Percentiles rank a stretch among this genome's conserved stretches.
Conservation (phyloP, 805 yeast species). For the Metschnikowia similis region DNA sequence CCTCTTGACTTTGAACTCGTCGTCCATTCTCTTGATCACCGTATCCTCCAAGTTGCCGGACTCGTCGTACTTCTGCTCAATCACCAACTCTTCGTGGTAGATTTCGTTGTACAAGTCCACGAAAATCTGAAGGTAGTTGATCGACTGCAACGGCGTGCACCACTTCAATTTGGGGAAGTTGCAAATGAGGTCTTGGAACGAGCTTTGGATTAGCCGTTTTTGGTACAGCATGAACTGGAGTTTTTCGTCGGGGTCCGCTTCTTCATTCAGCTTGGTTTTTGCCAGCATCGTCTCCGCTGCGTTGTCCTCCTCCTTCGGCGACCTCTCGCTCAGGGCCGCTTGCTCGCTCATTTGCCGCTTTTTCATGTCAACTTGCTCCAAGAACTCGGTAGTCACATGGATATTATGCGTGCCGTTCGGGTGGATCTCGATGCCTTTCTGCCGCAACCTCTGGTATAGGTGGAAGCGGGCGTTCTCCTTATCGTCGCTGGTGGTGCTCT, state of each 20-base stretch:
- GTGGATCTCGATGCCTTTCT: constrained; percentile 1
- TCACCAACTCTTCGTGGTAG: constrained; percentile 11
- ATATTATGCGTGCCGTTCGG: constrained; percentile 1
- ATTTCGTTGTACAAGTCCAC: constrained; percentile 15
- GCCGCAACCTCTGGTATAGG: neutral
- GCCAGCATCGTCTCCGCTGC: neutral
- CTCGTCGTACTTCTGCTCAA: constrained; percentile 8
- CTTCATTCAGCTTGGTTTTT: neutral
- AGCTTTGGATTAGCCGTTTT: constrained; percentile 8
- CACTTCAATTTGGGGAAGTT: constrained; percentile 7
- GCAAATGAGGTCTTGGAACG: constrained; percentile 9
- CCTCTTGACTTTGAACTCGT: neutral
- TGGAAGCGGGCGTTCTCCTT: neutral
- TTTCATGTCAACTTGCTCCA: neutral
- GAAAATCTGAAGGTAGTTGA: constrained; percentile 15
- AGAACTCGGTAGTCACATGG: constrained; percentile 2
- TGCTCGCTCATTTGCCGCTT: neutral
- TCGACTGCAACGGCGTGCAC: constrained; percentile 14
- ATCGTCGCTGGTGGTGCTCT: neutral
- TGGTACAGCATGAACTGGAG: constrained; percentile 3
- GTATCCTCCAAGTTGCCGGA: constrained; percentile 11
- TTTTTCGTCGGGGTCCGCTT: neutral
- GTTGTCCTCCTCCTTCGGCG: neutral
- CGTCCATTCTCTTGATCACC: constrained; percentile 7
- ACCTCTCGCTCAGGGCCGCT: neutral